phyloP scores from a whole-genome alignment of 345 rosid species.

The Eucalyptus marginata region DNA sequence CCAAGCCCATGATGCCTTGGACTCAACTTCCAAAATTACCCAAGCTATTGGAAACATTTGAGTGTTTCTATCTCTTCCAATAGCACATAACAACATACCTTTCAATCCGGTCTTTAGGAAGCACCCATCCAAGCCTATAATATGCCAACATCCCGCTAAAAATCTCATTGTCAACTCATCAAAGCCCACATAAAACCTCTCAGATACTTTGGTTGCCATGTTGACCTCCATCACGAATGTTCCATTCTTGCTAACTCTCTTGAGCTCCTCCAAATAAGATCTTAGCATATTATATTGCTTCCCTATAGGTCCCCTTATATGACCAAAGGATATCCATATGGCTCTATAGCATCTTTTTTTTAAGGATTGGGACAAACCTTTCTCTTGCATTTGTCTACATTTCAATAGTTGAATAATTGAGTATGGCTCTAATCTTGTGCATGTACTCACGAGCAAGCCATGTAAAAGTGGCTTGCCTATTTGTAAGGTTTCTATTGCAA shows the following conservation, averaged over 20 bases:
- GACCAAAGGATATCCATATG: not conserved
- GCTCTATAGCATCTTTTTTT: no score
- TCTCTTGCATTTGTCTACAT: not conserved
- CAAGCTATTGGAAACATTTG: not conserved
- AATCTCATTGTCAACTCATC: not conserved
- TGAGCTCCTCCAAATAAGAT: not conserved
- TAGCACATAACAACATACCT: not conserved
- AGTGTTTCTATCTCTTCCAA: not conserved
- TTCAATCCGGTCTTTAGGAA: not conserved
- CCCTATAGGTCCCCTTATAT: not conserved
- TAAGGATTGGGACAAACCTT: accelerated
- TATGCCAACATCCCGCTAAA: accelerated
- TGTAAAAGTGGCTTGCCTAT: not conserved
- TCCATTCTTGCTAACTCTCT: not conserved
- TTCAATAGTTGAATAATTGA: not conserved
- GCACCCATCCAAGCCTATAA: not conserved
- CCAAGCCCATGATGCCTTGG: not conserved
- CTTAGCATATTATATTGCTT: not conserved
- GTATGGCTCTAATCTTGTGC: not conserved
- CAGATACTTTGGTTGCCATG: not conserved
- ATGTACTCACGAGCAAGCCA: not conserved
- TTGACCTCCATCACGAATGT: not conserved
- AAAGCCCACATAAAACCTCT: not conserved
- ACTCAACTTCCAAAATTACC: not conserved
- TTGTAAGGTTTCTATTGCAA: not conserved